A percentile compares a stretch with the other conserved stretches of the same genome.
These are phyloP conservation scores for Backusella liffmaniae DNA, from an alignment of 192 early-diverging fungal species.

Conservation along the genomic window DNA sequence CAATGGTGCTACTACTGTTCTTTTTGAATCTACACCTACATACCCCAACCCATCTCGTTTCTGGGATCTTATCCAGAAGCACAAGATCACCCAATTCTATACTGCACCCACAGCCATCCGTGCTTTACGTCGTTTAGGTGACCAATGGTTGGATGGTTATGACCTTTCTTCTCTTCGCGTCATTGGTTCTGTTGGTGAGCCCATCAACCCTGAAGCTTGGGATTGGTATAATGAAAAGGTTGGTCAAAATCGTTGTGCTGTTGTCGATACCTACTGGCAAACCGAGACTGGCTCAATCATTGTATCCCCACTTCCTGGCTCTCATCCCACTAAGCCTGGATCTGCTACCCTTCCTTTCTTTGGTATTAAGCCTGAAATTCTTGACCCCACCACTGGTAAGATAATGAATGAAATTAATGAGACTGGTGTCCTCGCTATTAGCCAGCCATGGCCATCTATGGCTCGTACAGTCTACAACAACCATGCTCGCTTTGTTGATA, in stretches of 20 bases:
- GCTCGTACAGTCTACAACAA: slow-evolving; percentile 88
- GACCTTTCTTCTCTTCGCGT: slow-evolving; percentile 82
- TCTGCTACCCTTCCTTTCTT: slow-evolving; percentile 96
- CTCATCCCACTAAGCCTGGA: slow-evolving; percentile 87
- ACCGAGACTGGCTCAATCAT: slow-evolving; percentile 93
- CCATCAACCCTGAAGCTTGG: slow-evolving; percentile 97
- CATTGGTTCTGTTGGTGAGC: slow-evolving; percentile 93
- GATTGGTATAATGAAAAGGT: slow-evolving; percentile 93
- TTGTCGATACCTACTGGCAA: slow-evolving; percentile 96
- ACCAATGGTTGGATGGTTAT: slow-evolving; percentile 71
- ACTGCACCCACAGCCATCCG: slow-evolving; percentile 97
- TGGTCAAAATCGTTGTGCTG: slow-evolving; percentile 80
- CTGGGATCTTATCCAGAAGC: slow-evolving; percentile 83
- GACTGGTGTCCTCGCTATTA: slow-evolving; percentile 88
- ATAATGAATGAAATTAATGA: slow-evolving; percentile 82
- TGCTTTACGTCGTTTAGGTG: slow-evolving; percentile 83
- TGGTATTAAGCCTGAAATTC: slow-evolving; percentile 83
- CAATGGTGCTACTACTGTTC: slow-evolving; percentile 84
- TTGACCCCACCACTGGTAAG: slow-evolving; percentile 82
- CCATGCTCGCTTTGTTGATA: slow-evolving; percentile 90
- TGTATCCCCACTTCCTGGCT: slow-evolving; percentile 90
- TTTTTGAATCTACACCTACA: slow-evolving; percentile 94
- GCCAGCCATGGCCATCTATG: slow-evolving; percentile 86
- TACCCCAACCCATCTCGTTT: slow-evolving; percentile 83
- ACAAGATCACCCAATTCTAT: slow-evolving; percentile 96